Conservation (phyloP, 345 rosid species). For the Citrus medica region DNA sequence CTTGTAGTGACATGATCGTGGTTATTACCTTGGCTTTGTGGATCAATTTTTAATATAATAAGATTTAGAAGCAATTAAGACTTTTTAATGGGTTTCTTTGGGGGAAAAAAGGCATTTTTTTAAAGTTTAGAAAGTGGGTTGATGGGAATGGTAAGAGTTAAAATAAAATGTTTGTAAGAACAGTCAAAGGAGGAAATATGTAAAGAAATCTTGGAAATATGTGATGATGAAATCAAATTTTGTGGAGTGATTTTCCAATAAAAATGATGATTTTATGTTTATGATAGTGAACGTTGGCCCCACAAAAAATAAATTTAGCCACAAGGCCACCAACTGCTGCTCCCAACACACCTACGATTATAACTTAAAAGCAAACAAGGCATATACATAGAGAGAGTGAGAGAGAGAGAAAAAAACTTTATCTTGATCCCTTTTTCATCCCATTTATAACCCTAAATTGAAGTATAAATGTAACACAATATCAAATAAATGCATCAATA, state of each 20-base stretch:
- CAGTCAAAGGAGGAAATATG: constrained; percentile 20
- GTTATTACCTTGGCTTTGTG: constrained; percentile 14
- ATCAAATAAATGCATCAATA: not conserved
- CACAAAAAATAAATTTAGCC: constrained; percentile 28
- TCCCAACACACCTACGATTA: constrained; percentile 30
- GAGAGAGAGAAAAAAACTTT: not conserved
- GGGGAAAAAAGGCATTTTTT: fast-evolving
- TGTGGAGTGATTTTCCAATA: not conserved
- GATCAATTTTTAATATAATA: not conserved
- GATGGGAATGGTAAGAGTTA: not conserved
- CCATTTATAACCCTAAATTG: not conserved
- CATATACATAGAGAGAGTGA: not conserved
- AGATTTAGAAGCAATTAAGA: not conserved
- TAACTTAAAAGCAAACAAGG: constrained; percentile 14
- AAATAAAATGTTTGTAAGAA: not conserved
- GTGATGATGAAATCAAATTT: constrained; percentile 3
- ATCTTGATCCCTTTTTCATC: not conserved
- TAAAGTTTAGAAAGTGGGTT: not conserved
- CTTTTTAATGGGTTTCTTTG: not conserved
- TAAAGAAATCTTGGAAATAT: constrained; percentile 19
- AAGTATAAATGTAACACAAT: not conserved
- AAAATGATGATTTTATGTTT: not conserved
- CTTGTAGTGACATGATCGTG: constrained; percentile 24
- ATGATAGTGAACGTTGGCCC: constrained; percentile 29
- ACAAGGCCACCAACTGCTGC: constrained; percentile 28